Evolutionary conservation across 352 stramenopile genomes (phyloP).

Genomic region (Phytophthora pluvialis): DNA sequence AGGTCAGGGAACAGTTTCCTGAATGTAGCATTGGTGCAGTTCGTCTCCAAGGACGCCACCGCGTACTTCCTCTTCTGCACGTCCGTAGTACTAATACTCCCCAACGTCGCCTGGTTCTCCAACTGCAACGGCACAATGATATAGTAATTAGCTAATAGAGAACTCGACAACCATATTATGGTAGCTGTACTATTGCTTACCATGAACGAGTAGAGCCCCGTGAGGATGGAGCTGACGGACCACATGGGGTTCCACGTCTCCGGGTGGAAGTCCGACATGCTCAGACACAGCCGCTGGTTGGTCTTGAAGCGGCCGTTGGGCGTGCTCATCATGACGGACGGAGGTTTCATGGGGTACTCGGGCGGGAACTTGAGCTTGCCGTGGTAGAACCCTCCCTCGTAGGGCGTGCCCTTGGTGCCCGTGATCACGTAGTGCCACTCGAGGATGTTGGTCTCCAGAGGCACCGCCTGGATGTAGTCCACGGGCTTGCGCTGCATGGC

Average conservation of each 20-base stretch:
- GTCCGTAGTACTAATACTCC: constrained; percentile 88
- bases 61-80: constrained; percentile 88
- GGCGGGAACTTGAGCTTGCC: constrained; percentile 93
- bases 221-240: constrained; percentile 96
- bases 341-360: constrained; percentile 96
- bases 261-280: constrained; percentile 96
- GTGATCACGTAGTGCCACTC: constrained; percentile 97
- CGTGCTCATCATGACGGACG: constrained; percentile 95
- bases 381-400: constrained; percentile 92
- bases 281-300: constrained; percentile 94
- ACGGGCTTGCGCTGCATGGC: constrained; percentile 91
- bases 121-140: constrained; percentile 41
- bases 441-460: constrained; percentile 94
- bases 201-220: constrained; percentile 96
- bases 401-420: constrained; percentile 70
- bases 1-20: constrained; percentile 90
- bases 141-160: not conserved
- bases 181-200: constrained; percentile 37
- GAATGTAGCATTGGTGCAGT: constrained; percentile 84
- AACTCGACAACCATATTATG: too few relatives aligned
- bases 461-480: constrained; percentile 90
- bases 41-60: constrained; percentile 76
- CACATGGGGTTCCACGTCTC: constrained; percentile 98
- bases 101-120: constrained; percentile 86
- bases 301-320: constrained; percentile 95